Base-by-base conservation (phyloP, 805 yeast genomes). In the Dipodascus albidus region DNA sequence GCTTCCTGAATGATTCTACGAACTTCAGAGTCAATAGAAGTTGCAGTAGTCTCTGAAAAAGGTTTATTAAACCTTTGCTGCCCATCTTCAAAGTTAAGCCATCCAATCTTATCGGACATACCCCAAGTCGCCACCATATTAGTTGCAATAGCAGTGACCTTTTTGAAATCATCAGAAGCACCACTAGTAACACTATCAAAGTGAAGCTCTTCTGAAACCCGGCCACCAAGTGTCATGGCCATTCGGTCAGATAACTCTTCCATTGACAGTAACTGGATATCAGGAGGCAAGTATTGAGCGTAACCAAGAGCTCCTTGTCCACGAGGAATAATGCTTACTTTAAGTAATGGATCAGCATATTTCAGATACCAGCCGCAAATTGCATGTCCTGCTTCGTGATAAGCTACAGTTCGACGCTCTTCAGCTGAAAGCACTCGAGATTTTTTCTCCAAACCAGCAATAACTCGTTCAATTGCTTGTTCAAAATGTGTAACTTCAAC, bases 371-470 rank as follows among this genome's bases (percentile, higher is more conserved):
- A 93, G 11, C 99, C 99, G 69, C 98, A 90, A 56, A 93, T 80
- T 9, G 99, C 99, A 70, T 95, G 99, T 2, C 99, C 99, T 2
- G 99, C 99, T 69, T 93, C 99, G 67, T 95, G 99, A 64, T 85
- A 93, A 0, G 99, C 99, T 54, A 95, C 96, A 23, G 88, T 81
- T 57, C 75, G 81, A 70, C 89, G 88, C 65, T 95, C 98, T 56
- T 85, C 90, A 1, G 88, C 84, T 2, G 88, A 80, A 56, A 95
- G 74, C 14, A 93, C 78, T 63, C 85, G 83, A 15, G 90, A 79
- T 70, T 88, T 91, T 75, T 87, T 86, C 69, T 91, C 98, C 57
- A 93, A 74, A 42, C 99, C 99, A 33, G 95, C 97, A 69, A 90
- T 87, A 47, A 91, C 97, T 65, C 99, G 82, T 70, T 95, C 99